Percentiles rank a stretch among this genome's conserved stretches.
These are phyloP conservation scores for Chiua sp. DNA, from an alignment of 1,284 basidiomycete species.

Conservation along the genomic window DNA sequence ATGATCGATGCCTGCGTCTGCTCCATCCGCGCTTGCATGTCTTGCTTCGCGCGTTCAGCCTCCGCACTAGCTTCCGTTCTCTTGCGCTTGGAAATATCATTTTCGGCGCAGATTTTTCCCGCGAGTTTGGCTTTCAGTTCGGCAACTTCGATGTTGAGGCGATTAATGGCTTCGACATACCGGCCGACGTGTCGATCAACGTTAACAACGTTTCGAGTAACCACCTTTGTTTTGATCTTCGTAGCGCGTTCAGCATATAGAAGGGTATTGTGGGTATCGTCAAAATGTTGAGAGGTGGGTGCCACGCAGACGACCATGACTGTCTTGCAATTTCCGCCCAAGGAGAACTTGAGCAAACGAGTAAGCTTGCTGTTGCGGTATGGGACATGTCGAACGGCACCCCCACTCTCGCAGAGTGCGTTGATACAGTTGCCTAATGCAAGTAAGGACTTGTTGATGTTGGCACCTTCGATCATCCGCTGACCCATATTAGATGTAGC, in stretches of 20 bases:
- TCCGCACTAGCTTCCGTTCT: conserved; percentile 70
- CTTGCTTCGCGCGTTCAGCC: conserved; percentile 70
- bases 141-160: conserved; percentile 82
- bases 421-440: conserved; percentile 97
- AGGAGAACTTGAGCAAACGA: conserved; percentile 92
- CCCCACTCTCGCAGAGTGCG: conserved; percentile 90
- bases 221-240: conserved; percentile 94
- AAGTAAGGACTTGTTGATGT: conserved; percentile 97
- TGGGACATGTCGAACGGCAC: conserved; percentile 85
- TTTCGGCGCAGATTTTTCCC: conserved; percentile 67
- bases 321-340: conserved; percentile 97
- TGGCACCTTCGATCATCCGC: conserved; percentile 96
- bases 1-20: conserved; percentile 71
- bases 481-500: conserved; percentile 97
- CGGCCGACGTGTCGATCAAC: conserved; percentile 92
- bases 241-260: conserved; percentile 96
- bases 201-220: conserved; percentile 92
- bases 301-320: conserved; percentile 98
- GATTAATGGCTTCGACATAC: conserved; percentile 93
- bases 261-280: conserved; percentile 97
- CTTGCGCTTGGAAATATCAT: conserved; percentile 66
- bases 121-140: conserved; percentile 88
- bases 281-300: conserved; percentile 93
- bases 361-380: conserved; percentile 98
- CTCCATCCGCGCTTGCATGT: conserved; percentile 72